Evolutionary conservation across 1,284 basidiomycete species (phyloP).

Genomic region (Ustilago crameri): DNA sequence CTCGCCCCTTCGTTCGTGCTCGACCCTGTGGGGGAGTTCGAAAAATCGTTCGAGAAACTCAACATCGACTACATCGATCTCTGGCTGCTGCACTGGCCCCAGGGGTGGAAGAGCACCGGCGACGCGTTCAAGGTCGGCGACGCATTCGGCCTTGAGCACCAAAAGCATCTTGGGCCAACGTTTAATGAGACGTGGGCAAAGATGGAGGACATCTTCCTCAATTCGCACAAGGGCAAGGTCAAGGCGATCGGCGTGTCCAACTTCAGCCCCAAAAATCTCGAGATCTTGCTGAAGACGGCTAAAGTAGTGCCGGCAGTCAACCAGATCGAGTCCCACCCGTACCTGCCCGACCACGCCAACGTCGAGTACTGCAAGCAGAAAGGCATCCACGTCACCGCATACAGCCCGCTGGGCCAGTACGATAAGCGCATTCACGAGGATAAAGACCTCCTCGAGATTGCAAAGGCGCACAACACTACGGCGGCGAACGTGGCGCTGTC

Average conservation of each 20-base stretch:
- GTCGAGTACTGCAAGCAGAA: constrained; percentile 77
- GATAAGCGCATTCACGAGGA: constrained; percentile 80
- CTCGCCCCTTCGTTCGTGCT: constrained; percentile 73
- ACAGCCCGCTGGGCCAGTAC: constrained; percentile 84
- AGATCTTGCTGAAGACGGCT: constrained; percentile 47
- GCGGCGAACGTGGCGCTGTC: constrained; percentile 76
- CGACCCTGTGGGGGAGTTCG: constrained; percentile 71
- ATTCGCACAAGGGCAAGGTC: constrained; percentile 57
- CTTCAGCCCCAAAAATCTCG: constrained; percentile 51
- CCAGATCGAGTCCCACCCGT: constrained; percentile 60
- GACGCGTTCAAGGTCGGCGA: constrained; percentile 12
- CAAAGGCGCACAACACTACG: constrained; percentile 73
- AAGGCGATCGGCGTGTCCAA: constrained; percentile 74
- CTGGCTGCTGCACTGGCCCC: constrained; percentile 61
- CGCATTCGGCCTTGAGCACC: constrained; percentile 21
- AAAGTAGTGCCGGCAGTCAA: constrained; percentile 59
- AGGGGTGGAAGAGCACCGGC: constrained; percentile 16
- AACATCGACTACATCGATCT: constrained; percentile 76
- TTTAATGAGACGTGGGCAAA: constrained; percentile 58
- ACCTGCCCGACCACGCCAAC: constrained; percentile 74
- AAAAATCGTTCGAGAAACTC: constrained; percentile 78
- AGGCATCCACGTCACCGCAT: constrained; percentile 80
- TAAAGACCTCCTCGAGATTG: constrained; percentile 76
- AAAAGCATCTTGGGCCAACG: constrained; percentile 42
- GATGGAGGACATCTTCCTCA: constrained; percentile 61